Evolutionary conservation across 2,329 filamentous ascomycete genomes (phyloP).

Genomic region (Aureobasidium sp.): DNA sequence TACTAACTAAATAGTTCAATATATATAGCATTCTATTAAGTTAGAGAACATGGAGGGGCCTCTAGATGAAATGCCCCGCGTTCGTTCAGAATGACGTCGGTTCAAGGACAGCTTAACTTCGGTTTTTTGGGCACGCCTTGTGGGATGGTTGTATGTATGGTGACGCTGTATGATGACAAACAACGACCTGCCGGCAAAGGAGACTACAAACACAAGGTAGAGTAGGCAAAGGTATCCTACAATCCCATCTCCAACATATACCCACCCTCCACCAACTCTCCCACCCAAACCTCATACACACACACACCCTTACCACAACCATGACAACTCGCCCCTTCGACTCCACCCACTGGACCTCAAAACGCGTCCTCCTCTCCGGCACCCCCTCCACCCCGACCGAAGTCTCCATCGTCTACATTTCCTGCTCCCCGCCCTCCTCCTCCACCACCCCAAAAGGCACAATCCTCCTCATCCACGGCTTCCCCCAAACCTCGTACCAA

Average conservation of each 20-base stretch:
- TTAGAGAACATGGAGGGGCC: too few species aligned
- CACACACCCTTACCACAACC: background rate
- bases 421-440: constrained; percentile 17
- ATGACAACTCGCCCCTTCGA: background rate
- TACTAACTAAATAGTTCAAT: too few species aligned
- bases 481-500: constrained; percentile 40
- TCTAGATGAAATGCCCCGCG: background rate
- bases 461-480: constrained; percentile 40
- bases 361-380: constrained; percentile 10
- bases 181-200: too few species aligned
- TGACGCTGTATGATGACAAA: too few species aligned
- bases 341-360: background rate
- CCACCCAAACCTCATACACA: background rate
- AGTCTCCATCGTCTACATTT: constrained; percentile 22
- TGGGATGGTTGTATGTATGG: background rate
- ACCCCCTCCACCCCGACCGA: constrained; percentile 7
- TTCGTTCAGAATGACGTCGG: background rate
- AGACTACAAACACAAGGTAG: too few species aligned
- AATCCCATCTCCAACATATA: too few species aligned
- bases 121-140: background rate
- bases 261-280: too few species aligned
- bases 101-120: background rate
- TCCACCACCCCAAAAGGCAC: constrained; percentile 21
- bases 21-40: too few species aligned
- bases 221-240: too few species aligned